Percentiles rank a stretch among this genome's conserved stretches.
phyloP scores from a whole-genome alignment of 495 filamentous ascomycete species.

The Evansstolkia leycettana region DNA sequence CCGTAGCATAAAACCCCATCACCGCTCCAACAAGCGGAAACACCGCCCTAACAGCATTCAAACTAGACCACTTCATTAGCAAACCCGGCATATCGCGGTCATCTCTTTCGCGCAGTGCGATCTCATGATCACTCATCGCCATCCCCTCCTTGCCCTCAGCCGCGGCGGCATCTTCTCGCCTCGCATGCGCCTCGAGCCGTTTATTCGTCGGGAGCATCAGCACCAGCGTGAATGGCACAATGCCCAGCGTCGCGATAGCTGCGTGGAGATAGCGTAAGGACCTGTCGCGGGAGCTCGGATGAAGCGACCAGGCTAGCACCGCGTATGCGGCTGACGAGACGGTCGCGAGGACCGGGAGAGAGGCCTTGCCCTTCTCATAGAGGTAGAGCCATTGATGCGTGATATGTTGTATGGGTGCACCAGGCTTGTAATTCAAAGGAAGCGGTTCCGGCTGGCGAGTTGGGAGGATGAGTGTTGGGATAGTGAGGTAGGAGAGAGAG shows the following conservation, averaged over 20 bases:
- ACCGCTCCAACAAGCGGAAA: constrained; percentile 12
- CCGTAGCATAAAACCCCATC: constrained; percentile 11
- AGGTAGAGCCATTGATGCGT: constrained; percentile 20
- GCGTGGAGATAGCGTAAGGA: constrained; percentile 13
- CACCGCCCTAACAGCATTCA: constrained; percentile 10
- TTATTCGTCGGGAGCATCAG: constrained; percentile 16
- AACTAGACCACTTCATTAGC: constrained; percentile 9
- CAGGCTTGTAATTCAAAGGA: constrained; percentile 4
- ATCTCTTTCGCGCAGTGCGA: constrained; percentile 9
- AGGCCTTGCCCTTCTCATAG: constrained; percentile 15
- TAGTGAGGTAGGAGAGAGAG: constrained; percentile 11
- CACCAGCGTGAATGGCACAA: constrained; percentile 19
- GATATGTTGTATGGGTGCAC: constrained; percentile 9
- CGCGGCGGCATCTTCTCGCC: constrained; percentile 9
- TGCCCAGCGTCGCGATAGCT: constrained; percentile 13
- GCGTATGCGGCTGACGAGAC: constrained; percentile 16
- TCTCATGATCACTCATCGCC: constrained; percentile 10
- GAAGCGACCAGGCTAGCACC: constrained; percentile 16
- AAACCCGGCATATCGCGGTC: constrained; percentile 11
- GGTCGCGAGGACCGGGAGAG: constrained; percentile 11
- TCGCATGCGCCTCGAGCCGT: constrained; percentile 11
- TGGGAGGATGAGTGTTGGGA: constrained; percentile 14
- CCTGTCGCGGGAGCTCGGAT: constrained; percentile 4
- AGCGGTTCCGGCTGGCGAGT: constrained; percentile 5
- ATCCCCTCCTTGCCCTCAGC: constrained; percentile 8